Evolutionary conservation across 352 stramenopile genomes (phyloP), one percentile per base, ranked within the genome.

Genomic region (Pythium brachiatum): DNA sequence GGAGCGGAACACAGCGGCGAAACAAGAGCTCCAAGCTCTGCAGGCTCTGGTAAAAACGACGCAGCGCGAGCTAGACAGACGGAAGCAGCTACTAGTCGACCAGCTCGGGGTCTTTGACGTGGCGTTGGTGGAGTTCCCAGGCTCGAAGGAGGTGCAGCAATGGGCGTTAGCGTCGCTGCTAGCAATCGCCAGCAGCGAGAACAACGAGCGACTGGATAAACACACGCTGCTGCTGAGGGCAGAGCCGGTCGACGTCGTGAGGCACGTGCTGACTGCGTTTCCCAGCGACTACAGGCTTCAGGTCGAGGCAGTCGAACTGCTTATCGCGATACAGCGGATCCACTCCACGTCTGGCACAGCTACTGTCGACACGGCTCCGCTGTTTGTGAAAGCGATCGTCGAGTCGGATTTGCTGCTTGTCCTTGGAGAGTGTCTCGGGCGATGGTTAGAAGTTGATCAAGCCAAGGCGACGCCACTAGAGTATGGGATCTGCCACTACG

Each of bases 41-140:
- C 7, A 54, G 18, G 8, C 16, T 0, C 23, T 60, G 1, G 56
- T 69, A 3, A 23, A 23, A 5, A 54, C 34, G 21, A 65, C 57
- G 5, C 47, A 70, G 32, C 13, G 8, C 9, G 56, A 62, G 27
- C 36, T 66, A 3, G 43, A 57, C 13, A 26, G 43, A 2, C 57
- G 44, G 0, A 25, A 32, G 18, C 53, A 70, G 32, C 20, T 65
- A 0, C 34, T 70, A 2, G 51, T 59, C 15, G 57, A 70, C 16
- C 64, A 70, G 31, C 8, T 66, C 9, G 64, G 64, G 6, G 23
- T 70, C 0, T 62, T 62, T 41, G 64, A 70, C 15, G 51, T 57
- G 6, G 56, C 64, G 12, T 12, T 62, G 15, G 23, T 36, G 13
- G 50, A 60, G 29, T 66, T 59, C 25, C 13, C 57, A 13, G 57